phyloP scores from a whole-genome alignment of 495 filamentous ascomycete genomes.

The Penicillium pulvis region DNA sequence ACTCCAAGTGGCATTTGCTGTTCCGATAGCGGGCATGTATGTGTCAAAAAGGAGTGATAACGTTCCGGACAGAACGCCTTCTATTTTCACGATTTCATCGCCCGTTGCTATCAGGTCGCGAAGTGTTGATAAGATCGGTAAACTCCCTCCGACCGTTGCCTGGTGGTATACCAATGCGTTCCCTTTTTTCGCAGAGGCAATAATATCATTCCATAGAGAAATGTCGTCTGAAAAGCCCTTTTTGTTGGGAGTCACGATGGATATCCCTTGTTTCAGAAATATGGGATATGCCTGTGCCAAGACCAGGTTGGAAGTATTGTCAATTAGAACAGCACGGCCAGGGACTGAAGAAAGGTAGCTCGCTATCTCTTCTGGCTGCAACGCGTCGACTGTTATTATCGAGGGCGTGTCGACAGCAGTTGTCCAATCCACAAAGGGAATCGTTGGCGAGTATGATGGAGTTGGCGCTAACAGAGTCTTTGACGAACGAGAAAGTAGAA shows the following conservation, averaged over 20 bases:
- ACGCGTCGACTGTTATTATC: slow-evolving; percentile 48
- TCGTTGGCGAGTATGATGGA: slow-evolving; percentile 44
- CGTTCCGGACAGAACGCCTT: slow-evolving; percentile 95
- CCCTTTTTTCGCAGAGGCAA: slow-evolving; percentile 57
- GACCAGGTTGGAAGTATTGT: slow-evolving; percentile 85
- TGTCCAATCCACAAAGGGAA: slow-evolving; percentile 54
- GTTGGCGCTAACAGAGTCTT: slow-evolving; percentile 65
- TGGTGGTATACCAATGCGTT: slow-evolving; percentile 87
- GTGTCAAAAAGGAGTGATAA: slow-evolving; percentile 54
- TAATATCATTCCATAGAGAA: slow-evolving; percentile 78
- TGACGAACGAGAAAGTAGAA: slow-evolving; percentile 75
- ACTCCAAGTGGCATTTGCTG: slow-evolving; percentile 66
- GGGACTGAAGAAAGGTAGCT: slow-evolving; percentile 69
- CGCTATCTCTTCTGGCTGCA: slow-evolving; percentile 63
- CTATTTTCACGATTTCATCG: slow-evolving; percentile 80
- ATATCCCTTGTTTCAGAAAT: slow-evolving; percentile 77
- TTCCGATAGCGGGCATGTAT: slow-evolving; percentile 54
- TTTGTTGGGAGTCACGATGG: slow-evolving; percentile 93
- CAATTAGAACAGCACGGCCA: slow-evolving; percentile 73
- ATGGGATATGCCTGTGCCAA: slow-evolving; percentile 76
- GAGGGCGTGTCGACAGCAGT: slow-evolving; percentile 56
- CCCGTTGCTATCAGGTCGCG: slow-evolving; percentile 86
- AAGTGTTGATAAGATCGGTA: slow-evolving; percentile 87
- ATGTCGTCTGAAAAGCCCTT: slow-evolving; percentile 83
- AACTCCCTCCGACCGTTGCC: slow-evolving; percentile 82